Conservation (phyloP, 2,329 filamentous ascomycete species). For the Paecilomyces formosus region DNA sequence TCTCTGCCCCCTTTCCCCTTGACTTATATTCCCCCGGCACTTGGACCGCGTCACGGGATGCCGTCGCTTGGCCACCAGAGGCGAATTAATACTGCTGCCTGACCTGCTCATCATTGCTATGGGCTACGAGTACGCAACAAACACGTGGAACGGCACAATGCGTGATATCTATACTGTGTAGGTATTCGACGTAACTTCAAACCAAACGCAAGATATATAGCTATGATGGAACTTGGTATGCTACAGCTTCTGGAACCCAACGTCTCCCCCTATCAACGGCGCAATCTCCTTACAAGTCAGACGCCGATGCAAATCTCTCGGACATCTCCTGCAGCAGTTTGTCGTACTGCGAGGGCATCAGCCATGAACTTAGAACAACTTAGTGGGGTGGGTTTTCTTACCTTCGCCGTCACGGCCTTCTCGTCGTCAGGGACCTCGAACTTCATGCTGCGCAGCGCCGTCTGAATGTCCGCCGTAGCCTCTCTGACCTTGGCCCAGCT, state of each 20-base stretch:
- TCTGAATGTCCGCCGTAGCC: slow-evolving; percentile 78
- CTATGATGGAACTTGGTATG: slow-evolving; percentile 1
- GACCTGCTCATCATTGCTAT: neutral
- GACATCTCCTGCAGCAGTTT: slow-evolving; percentile 83
- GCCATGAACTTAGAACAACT: slow-evolving; percentile 13
- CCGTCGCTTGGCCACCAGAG: neutral
- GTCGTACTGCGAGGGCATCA: slow-evolving; percentile 66
- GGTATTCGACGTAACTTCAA: neutral
- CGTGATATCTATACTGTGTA: neutral
- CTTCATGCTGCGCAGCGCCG: slow-evolving; percentile 82
- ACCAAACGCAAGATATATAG: neutral
- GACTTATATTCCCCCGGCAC: neutral
- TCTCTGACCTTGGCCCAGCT: slow-evolving; percentile 91
- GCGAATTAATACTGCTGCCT: slow-evolving; percentile 2
- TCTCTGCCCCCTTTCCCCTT: neutral
- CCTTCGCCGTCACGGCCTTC: slow-evolving; percentile 76
- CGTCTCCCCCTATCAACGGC: neutral
- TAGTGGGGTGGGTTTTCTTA: slow-evolving; percentile 31
- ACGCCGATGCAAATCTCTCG: slow-evolving; percentile 93
- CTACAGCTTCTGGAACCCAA: slow-evolving; percentile 3
- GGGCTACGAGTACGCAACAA: neutral
- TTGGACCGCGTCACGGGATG: neutral
- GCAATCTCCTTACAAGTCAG: slow-evolving; percentile 66
- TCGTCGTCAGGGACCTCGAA: slow-evolving; percentile 88
- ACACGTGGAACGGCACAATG: neutral